Conservation (phyloP, 2,329 filamentous ascomycete species). For the Epichloe scottii region DNA sequence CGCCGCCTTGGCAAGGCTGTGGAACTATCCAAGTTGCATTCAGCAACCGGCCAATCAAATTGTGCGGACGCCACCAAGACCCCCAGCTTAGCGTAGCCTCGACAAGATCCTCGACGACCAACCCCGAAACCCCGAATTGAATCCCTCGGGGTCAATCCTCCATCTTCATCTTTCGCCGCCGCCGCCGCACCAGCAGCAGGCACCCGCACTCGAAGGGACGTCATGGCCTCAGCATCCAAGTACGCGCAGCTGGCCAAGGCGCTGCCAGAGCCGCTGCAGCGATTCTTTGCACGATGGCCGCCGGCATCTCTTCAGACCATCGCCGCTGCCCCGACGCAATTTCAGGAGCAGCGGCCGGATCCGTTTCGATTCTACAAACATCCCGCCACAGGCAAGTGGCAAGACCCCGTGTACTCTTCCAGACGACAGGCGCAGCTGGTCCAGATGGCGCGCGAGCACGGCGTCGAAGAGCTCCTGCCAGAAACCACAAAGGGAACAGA, state of each 20-base stretch:
- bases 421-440: conserved; percentile 83
- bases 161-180: neutral
- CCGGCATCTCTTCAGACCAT: conserved; percentile 48
- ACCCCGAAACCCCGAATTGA: neutral
- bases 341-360: conserved; percentile 50
- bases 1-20: conserved; percentile 6
- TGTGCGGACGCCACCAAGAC: neutral
- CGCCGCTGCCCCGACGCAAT: conserved; percentile 32
- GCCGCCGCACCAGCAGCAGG: neutral
- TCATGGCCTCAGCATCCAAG: conserved; percentile 25
- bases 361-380: conserved; percentile 76
- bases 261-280: conserved; percentile 65
- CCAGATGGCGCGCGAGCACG: conserved; percentile 67
- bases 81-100: conserved; percentile 7
- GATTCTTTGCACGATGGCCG: conserved; percentile 85
- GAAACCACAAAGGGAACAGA: conserved; percentile 64
- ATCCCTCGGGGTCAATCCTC: neutral
- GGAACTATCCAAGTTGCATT: neutral
- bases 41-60: conserved; percentile 5
- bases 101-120: conserved; percentile 2
- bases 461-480: conserved; percentile 71
- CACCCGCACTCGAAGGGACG: neutral
- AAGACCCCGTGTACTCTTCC: conserved; percentile 70
- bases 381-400: conserved; percentile 68
- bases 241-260: conserved; percentile 51